These are phyloP conservation scores for Aurantiochytrium sp. DNA, from an alignment of 108 stramenopile genomes.

Conservation along the genomic window DNA sequence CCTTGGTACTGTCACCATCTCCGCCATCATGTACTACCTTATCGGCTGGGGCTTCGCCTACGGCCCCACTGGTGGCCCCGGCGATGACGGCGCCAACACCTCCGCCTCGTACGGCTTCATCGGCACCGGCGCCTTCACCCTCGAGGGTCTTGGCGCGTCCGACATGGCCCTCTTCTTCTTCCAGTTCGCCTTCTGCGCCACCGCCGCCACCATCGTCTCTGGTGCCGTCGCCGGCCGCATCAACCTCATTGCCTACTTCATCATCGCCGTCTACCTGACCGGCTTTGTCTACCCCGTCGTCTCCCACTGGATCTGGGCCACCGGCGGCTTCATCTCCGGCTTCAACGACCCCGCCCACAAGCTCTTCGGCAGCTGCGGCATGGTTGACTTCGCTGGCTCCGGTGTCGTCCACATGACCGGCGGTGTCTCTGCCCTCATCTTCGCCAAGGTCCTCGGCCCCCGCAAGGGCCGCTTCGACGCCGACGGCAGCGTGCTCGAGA, in stretches of 20 bases:
- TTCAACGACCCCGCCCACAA: background rate
- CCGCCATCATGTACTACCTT: conserved; percentile 70
- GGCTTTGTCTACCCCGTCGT: conserved; percentile 63
- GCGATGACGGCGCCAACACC: background rate
- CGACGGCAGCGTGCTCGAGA: conserved; percentile 27
- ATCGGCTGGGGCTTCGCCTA: conserved; percentile 75
- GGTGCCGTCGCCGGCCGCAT: conserved; percentile 81
- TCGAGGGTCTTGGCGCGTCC: conserved; percentile 17
- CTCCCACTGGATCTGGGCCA: conserved; percentile 32
- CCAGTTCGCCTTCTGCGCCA: conserved; percentile 71
- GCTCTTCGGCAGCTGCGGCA: conserved; percentile 42
- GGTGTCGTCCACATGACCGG: conserved; percentile 86
- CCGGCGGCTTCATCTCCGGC: conserved; percentile 31
- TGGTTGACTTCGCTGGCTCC: conserved; percentile 81
- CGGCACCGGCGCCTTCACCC: conserved; percentile 57
- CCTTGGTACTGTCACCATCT: conserved; percentile 70
- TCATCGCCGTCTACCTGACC: conserved; percentile 45
- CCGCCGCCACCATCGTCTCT: conserved; percentile 77
- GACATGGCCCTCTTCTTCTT: conserved; percentile 59
- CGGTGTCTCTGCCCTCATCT: conserved; percentile 68
- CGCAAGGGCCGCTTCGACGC: conserved; percentile 64
- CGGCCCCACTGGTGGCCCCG: conserved; percentile 30
- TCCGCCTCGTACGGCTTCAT: conserved; percentile 51
- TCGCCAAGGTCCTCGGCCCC: conserved; percentile 70
- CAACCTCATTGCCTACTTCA: conserved; percentile 55